Evolutionary conservation across 176 grass and related monocot genomes (phyloP), one percentile per base, ranked within the genome.

Genomic region (Oryza nivara): DNA sequence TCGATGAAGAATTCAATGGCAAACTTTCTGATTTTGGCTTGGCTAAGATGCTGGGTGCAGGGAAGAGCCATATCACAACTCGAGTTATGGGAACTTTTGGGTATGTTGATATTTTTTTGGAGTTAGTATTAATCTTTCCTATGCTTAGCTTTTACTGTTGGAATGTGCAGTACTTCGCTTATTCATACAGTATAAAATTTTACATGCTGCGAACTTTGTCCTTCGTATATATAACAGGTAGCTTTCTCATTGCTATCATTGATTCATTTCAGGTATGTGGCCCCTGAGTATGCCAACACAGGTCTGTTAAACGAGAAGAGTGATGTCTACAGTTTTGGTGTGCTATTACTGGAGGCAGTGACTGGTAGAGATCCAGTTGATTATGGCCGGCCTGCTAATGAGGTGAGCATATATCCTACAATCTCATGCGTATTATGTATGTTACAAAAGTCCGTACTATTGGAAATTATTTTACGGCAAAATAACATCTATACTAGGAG

Each of bases 401-500:
- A 63, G 58, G 58, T 63, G 58, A 91, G 89, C 25, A 68, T 65
- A 28, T 64, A 41, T 83, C 70, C 28, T 68, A 77, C 68, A 35
- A 6, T 79, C 52, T 74, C 14, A 46, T 38, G 22, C 71, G 26
- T 45, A 20, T 38, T 35, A 35, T 35, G 34, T 36, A 35, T 65
- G 16, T 35, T 65, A 22, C 26, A 64, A 36, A 28, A 63, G n/a
- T 79, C 48, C 52, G 17, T 68, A 68, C 64, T 66, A 12, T 11
- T 66, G 25, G 64, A 22, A 28, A 30, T 66, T 66, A 13, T 66
- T 26, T 66, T 26, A 66, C 7, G 25, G 25, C 11, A 22, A 66
- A 66, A 28, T 66, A 30, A 66, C 25, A 1, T 66, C 64, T 66
- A 28, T 28, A 28, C 23, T 68, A 28, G 66, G 32, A 16, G 28